Evolutionary conservation across 768 basidiomycete species (phyloP).

Genomic region (Omphalotus guepiniiformis): DNA sequence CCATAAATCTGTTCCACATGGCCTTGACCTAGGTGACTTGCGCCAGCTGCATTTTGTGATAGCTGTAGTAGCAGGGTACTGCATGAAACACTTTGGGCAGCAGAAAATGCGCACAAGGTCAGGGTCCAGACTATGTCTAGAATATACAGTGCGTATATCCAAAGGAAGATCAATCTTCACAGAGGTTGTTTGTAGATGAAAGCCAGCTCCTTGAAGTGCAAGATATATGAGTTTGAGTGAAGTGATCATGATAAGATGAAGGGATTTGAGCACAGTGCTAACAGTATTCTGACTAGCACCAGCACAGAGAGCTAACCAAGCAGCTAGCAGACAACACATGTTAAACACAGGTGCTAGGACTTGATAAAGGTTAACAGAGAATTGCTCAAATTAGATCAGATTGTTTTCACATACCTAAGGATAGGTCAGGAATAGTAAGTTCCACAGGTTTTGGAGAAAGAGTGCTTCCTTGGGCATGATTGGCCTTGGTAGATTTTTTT

Average conservation of each 20-base stretch:
- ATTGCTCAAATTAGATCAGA: no score
- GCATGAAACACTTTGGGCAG: slow-evolving; percentile 18
- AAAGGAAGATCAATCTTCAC: background rate
- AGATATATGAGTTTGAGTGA: slow-evolving; percentile 1
- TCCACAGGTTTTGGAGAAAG: no score
- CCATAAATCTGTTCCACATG: slow-evolving; percentile 19
- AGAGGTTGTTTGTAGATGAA: background rate
- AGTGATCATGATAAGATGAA: slow-evolving; percentile 7
- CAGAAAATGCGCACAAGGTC: slow-evolving; percentile 3
- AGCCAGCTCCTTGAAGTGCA: background rate
- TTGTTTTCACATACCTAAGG: no score
- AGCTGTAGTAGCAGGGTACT: slow-evolving; percentile 10
- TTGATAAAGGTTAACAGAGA: background rate
- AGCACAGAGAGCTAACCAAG: slow-evolving; percentile 6
- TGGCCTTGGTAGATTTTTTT: no score
- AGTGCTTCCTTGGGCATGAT: no score
- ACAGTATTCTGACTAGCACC: slow-evolving; percentile 5
- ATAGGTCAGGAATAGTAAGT: no score
- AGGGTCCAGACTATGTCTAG: slow-evolving; percentile 1
- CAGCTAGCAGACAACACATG: slow-evolving; percentile 9
- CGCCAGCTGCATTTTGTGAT: slow-evolving; percentile 16
- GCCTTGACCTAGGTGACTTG: slow-evolving; percentile 12
- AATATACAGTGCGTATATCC: slow-evolving; percentile 6
- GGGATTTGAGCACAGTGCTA: slow-evolving; percentile 4
- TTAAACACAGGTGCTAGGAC: background rate